These are phyloP conservation scores for Musa troglodytarum DNA, from an alignment of 176 grass and related monocot genomes.

Conservation along the genomic window DNA sequence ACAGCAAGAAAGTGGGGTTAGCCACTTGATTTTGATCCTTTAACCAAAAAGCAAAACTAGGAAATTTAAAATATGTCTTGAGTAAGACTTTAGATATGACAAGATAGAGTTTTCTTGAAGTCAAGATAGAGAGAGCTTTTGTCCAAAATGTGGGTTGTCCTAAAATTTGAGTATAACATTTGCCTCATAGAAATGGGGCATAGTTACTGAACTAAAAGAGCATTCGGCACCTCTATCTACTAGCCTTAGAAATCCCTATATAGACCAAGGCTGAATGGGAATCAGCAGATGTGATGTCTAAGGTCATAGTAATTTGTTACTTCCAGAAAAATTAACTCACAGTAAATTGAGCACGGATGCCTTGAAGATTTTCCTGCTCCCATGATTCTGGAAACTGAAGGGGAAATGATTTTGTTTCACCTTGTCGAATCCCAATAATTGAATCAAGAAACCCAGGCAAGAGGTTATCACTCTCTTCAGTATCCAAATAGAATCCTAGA, in stretches of 20 bases:
- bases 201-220: background rate
- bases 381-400: conserved; percentile 83
- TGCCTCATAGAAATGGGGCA: background rate
- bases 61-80: background rate
- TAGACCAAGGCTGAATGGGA: conserved; percentile 1
- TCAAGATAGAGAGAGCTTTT: background rate
- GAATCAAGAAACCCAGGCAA: conserved; percentile 86
- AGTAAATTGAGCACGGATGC: conserved; percentile 71
- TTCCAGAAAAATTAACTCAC: conserved; percentile 40
- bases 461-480: conserved; percentile 66
- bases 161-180: background rate
- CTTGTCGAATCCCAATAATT: conserved; percentile 76
- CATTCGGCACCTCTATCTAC: background rate
- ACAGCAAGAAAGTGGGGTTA: background rate
- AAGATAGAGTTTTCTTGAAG: background rate
- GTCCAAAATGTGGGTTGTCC: background rate
- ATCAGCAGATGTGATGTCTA: background rate
- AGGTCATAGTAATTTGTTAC: background rate
- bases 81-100: background rate
- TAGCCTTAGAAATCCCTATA: background rate
- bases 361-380: conserved; percentile 70
- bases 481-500: conserved; percentile 90
- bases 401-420: conserved; percentile 76
- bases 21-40: background rate
- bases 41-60: background rate